Percentiles rank a stretch among this genome's conserved stretches.
phyloP scores from a whole-genome alignment of 2,329 filamentous ascomycete species.

The Fonsecaea erecta region DNA sequence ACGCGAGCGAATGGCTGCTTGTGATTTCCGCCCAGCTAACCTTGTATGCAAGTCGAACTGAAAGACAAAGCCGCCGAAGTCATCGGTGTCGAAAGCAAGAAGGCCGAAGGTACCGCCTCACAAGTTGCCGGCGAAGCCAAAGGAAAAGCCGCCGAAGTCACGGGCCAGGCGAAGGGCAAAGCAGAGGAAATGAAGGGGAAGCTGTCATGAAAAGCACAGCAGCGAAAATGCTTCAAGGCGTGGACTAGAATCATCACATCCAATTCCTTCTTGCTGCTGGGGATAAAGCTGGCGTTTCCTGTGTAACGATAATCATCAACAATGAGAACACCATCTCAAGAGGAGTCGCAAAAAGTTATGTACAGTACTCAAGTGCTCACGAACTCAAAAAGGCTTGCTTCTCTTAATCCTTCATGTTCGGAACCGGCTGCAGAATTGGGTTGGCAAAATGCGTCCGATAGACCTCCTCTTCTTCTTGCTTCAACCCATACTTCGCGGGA shows the following conservation, averaged over 20 bases:
- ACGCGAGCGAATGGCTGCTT: constrained; percentile 40
- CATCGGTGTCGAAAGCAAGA: constrained; percentile 48
- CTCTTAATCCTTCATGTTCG: constrained; percentile 16
- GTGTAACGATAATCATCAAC: constrained; percentile 29
- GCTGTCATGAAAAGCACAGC: constrained; percentile 26
- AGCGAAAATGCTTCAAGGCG: background rate
- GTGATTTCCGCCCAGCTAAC: constrained; percentile 6
- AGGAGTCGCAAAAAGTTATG: constrained; percentile 12
- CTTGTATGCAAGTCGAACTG: constrained; percentile 54
- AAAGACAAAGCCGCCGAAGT: constrained; percentile 52
- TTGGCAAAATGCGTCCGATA: constrained; percentile 43
- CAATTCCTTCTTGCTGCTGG: constrained; percentile 2
- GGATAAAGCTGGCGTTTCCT: constrained; percentile 22
- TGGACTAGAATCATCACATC: constrained; percentile 3
- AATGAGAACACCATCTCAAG: background rate
- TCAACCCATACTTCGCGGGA: constrained; percentile 53
- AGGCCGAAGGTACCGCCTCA: constrained; percentile 54
- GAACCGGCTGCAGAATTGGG: constrained; percentile 12
- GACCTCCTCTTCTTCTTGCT: constrained; percentile 49
- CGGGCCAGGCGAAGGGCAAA: constrained; percentile 42
- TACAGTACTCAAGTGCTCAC: constrained; percentile 11
- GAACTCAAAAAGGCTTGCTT: background rate
- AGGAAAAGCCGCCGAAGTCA: constrained; percentile 40
- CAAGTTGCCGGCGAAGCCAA: constrained; percentile 46
- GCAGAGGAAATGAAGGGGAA: constrained; percentile 43